A percentile compares a stretch with the other conserved stretches of the same genome.
Evolutionary conservation across 805 yeast genomes (phyloP).

Genomic region (Kodamaea restingae): DNA sequence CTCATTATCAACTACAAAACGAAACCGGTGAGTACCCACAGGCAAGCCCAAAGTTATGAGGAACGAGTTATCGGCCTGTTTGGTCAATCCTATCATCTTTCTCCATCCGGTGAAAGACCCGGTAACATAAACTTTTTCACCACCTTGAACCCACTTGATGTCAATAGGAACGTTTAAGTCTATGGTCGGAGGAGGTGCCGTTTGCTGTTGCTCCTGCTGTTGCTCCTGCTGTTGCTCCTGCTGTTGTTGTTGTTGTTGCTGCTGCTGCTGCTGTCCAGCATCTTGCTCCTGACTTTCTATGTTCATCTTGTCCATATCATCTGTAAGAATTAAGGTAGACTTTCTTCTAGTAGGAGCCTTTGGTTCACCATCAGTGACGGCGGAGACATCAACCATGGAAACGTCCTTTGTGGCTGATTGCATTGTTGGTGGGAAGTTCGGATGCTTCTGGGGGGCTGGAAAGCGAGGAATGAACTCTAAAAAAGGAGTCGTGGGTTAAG

Average conservation of each 20-base stretch:
- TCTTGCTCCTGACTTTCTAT: conserved; percentile 26
- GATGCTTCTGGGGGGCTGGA: background rate
- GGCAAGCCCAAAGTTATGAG: conserved; percentile 74
- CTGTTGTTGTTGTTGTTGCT: conserved; percentile 3
- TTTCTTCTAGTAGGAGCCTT: conserved; percentile 47
- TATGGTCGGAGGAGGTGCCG: conserved; percentile 18
- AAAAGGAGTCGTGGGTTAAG: background rate
- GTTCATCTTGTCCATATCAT: conserved; percentile 54
- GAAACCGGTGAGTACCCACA: conserved; percentile 87
- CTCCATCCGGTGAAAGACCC: conserved; percentile 99
- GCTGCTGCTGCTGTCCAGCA: conserved; percentile 6
- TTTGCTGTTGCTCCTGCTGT: conserved; percentile 7
- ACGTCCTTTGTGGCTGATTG: conserved; percentile 25
- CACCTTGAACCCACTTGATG: conserved; percentile 95
- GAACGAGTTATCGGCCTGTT: conserved; percentile 51
- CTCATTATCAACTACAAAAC: conserved; percentile 93
- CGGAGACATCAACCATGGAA: conserved; percentile 43
- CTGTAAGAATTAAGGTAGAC: conserved; percentile 68
- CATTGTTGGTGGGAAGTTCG: conserved; percentile 3
- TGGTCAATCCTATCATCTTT: conserved; percentile 85
- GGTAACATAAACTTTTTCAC: conserved; percentile 88
- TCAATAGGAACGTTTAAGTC: conserved; percentile 49
- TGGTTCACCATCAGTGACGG: conserved; percentile 18
- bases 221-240: conserved; percentile 5
- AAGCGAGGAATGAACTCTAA: background rate